Evolutionary conservation across 2,329 filamentous ascomycete species (phyloP).

Genomic region (Epichloe coenophiala): DNA sequence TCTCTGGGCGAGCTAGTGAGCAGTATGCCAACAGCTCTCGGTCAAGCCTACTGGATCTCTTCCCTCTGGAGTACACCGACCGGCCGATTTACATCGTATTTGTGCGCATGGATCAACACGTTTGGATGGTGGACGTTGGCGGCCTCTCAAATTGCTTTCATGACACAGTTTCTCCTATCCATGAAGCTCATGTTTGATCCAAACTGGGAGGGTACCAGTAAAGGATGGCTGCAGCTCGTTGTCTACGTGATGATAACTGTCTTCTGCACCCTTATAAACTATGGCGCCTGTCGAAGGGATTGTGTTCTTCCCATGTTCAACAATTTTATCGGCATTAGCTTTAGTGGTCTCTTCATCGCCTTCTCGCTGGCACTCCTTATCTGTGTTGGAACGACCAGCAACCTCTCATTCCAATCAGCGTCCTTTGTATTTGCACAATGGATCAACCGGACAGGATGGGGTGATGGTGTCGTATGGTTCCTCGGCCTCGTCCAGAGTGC

Average conservation of each 20-base stretch:
- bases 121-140: slow-evolving; percentile 46
- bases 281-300: slow-evolving; percentile 33
- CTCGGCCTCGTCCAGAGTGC: slow-evolving; percentile 42
- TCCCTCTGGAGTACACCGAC: slow-evolving; percentile 21
- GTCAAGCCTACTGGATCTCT: slow-evolving; percentile 43
- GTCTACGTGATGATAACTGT: slow-evolving; percentile 38
- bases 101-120: slow-evolving; percentile 47
- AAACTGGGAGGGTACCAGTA: slow-evolving; percentile 28
- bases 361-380: slow-evolving; percentile 38
- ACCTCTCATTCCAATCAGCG: slow-evolving; percentile 32
- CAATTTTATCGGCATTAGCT: slow-evolving; percentile 40
- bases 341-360: slow-evolving; percentile 37
- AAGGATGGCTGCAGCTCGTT: slow-evolving; percentile 41
- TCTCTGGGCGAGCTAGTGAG: slow-evolving; percentile 43
- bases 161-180: slow-evolving; percentile 43
- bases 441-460: slow-evolving; percentile 34
- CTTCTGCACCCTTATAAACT: slow-evolving; percentile 34
- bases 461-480: slow-evolving; percentile 43
- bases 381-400: slow-evolving; percentile 30
- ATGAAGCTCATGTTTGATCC: slow-evolving; percentile 40
- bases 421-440: slow-evolving; percentile 39
- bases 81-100: slow-evolving; percentile 38
- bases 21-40: slow-evolving; percentile 45
- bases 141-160: slow-evolving; percentile 42
- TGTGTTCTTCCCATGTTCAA: slow-evolving; percentile 34